Conservation (phyloP, 1,284 basidiomycete species). For the Boletellus dicymbophilus region DNA sequence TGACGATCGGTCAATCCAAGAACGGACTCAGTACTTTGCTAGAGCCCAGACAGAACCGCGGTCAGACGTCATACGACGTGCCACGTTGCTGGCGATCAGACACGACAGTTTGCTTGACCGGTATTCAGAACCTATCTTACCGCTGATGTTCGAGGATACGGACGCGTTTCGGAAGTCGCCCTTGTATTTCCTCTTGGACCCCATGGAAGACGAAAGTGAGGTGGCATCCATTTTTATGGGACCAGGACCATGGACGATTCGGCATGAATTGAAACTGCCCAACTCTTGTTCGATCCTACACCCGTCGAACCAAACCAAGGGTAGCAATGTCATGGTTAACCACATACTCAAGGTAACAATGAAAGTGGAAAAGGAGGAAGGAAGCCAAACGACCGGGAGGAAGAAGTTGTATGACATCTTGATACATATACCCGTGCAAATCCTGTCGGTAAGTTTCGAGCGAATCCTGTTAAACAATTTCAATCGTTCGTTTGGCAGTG, state of each 20-base stretch:
- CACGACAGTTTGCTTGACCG: constrained; percentile 30
- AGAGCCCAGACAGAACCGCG: constrained; percentile 72
- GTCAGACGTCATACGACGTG: constrained; percentile 70
- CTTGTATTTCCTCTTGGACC: constrained; percentile 42
- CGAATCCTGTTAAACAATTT: background rate
- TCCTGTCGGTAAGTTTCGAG: constrained; percentile 67
- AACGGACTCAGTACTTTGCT: constrained; percentile 80
- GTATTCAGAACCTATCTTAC: constrained; percentile 59
- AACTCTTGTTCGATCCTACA: constrained; percentile 59
- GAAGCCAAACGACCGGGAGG: constrained; percentile 70
- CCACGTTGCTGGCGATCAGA: constrained; percentile 71
- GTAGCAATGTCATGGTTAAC: constrained; percentile 77
- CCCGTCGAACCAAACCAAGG: constrained; percentile 83
- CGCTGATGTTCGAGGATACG: constrained; percentile 61
- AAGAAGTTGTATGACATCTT: constrained; percentile 90
- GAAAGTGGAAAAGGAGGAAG: constrained; percentile 83
- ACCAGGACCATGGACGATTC: constrained; percentile 74
- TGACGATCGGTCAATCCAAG: constrained; percentile 39
- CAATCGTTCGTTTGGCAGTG: constrained; percentile 46
- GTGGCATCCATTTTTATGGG: constrained; percentile 67
- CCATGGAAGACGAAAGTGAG: constrained; percentile 52
- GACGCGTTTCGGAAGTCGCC: constrained; percentile 58
- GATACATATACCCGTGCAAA: constrained; percentile 80
- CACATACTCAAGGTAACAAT: constrained; percentile 87
- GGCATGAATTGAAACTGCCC: constrained; percentile 57